These are phyloP conservation scores for Hemisphaericaspora nanyangensis DNA, from an alignment of 805 yeast species.

Conservation along the genomic window DNA sequence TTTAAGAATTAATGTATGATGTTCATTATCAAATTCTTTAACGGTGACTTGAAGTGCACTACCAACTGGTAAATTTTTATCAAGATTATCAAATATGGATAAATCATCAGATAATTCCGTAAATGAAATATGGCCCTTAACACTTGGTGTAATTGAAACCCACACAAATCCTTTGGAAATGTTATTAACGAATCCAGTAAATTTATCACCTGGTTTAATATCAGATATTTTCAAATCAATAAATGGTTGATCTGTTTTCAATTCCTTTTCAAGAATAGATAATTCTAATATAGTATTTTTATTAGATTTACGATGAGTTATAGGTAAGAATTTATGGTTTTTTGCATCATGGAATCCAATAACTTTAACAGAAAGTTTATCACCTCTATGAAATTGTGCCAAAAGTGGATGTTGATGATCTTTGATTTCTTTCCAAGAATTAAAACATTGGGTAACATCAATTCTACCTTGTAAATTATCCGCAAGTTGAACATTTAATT, in stretches of 20 bases:
- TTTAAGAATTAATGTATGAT: slow-evolving; percentile 45
- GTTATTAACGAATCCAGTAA: slow-evolving; percentile 64
- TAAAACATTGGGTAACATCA: slow-evolving; percentile 69
- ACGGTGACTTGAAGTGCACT: slow-evolving; percentile 61
- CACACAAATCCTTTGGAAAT: slow-evolving; percentile 56
- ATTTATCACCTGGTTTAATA: slow-evolving; percentile 46
- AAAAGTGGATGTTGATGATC: slow-evolving; percentile 57
- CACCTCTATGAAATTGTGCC: slow-evolving; percentile 53
- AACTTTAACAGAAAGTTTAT: slow-evolving; percentile 56
- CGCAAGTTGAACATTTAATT: slow-evolving; percentile 70
- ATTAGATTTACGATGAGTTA: slow-evolving; percentile 51
- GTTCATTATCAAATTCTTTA: slow-evolving; percentile 49
- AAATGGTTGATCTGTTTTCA: slow-evolving; percentile 18
- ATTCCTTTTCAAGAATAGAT: slow-evolving; percentile 46
- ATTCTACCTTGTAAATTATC: slow-evolving; percentile 77
- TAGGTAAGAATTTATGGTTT: slow-evolving; percentile 63
- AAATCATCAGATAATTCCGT: slow-evolving; percentile 60
- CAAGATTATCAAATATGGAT: slow-evolving; percentile 45
- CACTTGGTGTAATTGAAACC: slow-evolving; percentile 65
- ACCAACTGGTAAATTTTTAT: slow-evolving; percentile 66
- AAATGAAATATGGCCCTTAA: slow-evolving; percentile 63
- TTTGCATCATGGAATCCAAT: slow-evolving; percentile 76
- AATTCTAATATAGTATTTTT: slow-evolving; percentile 62
- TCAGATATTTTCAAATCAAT: slow-evolving; percentile 36
- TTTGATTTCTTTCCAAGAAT: slow-evolving; percentile 47